Evolutionary conservation across 1,284 basidiomycete species (phyloP).

Genomic region (Porodaedalea pini): DNA sequence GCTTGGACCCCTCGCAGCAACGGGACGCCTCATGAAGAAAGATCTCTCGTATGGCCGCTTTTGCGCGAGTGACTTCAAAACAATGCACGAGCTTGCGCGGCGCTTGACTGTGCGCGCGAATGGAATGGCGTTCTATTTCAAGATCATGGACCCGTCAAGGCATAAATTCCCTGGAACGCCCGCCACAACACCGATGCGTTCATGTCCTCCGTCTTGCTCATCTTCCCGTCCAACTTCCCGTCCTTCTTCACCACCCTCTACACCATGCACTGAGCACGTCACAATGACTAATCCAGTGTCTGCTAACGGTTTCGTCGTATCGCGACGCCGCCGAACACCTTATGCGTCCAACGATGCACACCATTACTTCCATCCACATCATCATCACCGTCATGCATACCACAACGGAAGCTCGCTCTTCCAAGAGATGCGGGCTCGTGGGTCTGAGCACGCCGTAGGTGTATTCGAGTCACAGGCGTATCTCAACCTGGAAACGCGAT

Average conservation of each 20-base stretch:
- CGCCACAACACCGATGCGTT: constrained; percentile 24
- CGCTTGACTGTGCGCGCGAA: constrained; percentile 54
- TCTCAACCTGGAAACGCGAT: constrained; percentile 65
- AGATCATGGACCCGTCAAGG: too few relatives aligned
- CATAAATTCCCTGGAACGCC: constrained; percentile 40
- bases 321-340: not conserved
- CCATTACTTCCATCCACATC: not conserved
- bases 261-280: too few relatives aligned
- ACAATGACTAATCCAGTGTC: too few relatives aligned
- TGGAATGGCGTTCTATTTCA: constrained; percentile 65
- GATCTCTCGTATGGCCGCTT: constrained; percentile 68
- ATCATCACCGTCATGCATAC: not conserved
- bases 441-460: constrained; percentile 62
- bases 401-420: constrained; percentile 2
- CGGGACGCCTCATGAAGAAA: constrained; percentile 52
- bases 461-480: constrained; percentile 80
- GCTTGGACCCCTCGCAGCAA: constrained; percentile 50
- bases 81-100: constrained; percentile 49
- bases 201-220: too few relatives aligned
- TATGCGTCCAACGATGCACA: not conserved
- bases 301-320: not conserved
- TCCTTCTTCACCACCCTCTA: constrained; percentile 22
- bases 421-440: not conserved
- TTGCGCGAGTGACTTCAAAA: constrained; percentile 54
- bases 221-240: constrained; percentile 2